phyloP scores from a whole-genome alignment of 108 stramenopile genomes.

The Mayamaea pseudoterrestris region DNA sequence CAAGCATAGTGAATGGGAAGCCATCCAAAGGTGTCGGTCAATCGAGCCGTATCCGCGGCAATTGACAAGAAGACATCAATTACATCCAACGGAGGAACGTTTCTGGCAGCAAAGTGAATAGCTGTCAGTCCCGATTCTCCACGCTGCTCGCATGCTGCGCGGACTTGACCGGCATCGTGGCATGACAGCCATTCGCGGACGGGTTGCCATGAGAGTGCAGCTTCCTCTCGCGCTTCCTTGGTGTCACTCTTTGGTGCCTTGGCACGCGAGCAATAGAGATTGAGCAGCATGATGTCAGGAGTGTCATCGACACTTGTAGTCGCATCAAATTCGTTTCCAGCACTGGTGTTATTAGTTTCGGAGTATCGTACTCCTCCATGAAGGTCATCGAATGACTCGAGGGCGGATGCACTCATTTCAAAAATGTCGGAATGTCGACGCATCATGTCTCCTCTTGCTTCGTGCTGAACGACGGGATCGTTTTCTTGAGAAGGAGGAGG shows the following conservation, averaged over 20 bases:
- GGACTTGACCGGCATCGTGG: conserved; percentile 34
- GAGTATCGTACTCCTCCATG: no score
- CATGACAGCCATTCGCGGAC: conserved; percentile 42
- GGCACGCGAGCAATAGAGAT: conserved; percentile 1
- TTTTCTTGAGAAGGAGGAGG: no score
- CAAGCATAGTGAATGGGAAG: conserved; percentile 73
- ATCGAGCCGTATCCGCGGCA: conserved; percentile 30
- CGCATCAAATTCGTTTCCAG: no score
- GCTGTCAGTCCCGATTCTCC: conserved; percentile 56
- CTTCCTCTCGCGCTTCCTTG: conserved; percentile 16
- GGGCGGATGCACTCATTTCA: no score
- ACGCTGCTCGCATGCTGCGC: conserved; percentile 32
- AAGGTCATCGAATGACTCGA: no score
- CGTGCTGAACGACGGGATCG: no score
- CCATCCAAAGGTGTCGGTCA: conserved; percentile 68
- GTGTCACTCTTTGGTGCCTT: conserved; percentile 14
- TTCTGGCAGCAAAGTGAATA: conserved; percentile 51
- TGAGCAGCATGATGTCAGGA: conserved; percentile 6
- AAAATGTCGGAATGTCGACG: no score
- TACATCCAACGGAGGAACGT: conserved; percentile 42
- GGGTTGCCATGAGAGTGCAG: conserved; percentile 33
- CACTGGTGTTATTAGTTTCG: no score
- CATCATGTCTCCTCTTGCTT: no score
- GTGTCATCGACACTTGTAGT: background rate
- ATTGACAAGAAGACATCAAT: conserved; percentile 40